phyloP scores from a whole-genome alignment of 108 stramenopile species.

The Cyclostephanos invisitatus region DNA sequence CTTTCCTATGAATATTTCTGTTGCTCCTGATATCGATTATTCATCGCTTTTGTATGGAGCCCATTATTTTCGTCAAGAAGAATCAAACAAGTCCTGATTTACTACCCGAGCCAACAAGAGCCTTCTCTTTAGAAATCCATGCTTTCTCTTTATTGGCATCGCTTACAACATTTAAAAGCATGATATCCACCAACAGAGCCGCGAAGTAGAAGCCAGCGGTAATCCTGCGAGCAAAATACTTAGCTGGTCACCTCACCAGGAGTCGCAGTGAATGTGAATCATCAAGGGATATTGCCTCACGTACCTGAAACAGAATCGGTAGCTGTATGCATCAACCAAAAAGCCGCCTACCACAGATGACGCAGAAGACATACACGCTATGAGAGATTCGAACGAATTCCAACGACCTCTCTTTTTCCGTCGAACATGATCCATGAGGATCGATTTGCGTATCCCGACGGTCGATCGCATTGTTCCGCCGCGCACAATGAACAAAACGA shows the following conservation, averaged over 20 bases:
- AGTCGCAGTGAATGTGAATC: too few relatives aligned
- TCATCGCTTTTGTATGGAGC: too few relatives aligned
- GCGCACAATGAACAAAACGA: constrained; percentile 43
- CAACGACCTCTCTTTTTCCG: constrained; percentile 53
- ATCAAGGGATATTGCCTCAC: too few relatives aligned
- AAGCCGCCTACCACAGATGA: not conserved
- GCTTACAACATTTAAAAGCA: not conserved
- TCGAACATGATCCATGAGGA: constrained; percentile 60
- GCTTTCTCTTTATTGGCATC: not conserved
- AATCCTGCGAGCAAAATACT: not conserved
- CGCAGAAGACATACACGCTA: not conserved
- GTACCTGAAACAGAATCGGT: not conserved
- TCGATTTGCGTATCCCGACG: constrained; percentile 48
- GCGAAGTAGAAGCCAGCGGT: not conserved
- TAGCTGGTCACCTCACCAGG: too few relatives aligned
- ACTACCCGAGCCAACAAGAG: not conserved
- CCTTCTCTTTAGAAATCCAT: not conserved
- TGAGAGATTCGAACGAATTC: constrained; percentile 58
- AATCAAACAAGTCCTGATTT: too few relatives aligned
- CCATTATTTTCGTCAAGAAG: too few relatives aligned
- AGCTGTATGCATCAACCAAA: not conserved
- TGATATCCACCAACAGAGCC: not conserved
- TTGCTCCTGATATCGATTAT: too few relatives aligned
- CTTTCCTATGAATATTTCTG: too few relatives aligned
- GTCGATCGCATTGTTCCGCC: constrained; percentile 59